Base-by-base conservation (phyloP, 208 protist species). In the Leishmania amazonensis region DNA sequence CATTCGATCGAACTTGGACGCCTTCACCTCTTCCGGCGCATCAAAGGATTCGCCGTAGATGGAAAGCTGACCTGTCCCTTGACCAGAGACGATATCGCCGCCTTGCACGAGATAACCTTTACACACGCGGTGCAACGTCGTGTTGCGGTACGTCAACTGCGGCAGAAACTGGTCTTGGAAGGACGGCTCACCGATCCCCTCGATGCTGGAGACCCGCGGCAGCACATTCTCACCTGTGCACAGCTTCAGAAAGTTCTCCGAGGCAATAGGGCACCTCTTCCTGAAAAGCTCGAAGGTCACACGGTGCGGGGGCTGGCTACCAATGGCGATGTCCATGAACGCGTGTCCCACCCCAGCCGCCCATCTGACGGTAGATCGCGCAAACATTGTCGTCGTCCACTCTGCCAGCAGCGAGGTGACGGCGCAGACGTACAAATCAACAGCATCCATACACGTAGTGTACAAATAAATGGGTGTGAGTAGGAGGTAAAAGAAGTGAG, bases 11-110 rank as follows among this genome's bases (percentile, higher is more conserved):
- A 96, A 96, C 87, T 92, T 94, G 42, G 97, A 95, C 53, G 84
- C 89, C 70, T 95, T 94, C 88, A 98, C 98, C 89, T 99, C 98
- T 75, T 99, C 97, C 62, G 89, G 90, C n/a, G 98, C 98, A 81
- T 98, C 94, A 76, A 95, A 97, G 45, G 88, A 96, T 40, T 96
- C 95, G 83, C 98, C 98, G 86, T 99, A 99, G 84, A 99, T 99
- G 68, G 96, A 99, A 54, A 99, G 90, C 77, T 99, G 98, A 77
- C 95, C 97, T 15, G 85, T 97, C 51, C 99, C 99, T 70, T 97
- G 88, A 67, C 79, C 90, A n/a, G 78, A 89, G 38, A 94, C 89
- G 76, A 97, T 83, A 74, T 98, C 95, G 8, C 95, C 95, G 31
- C 97, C 96, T 83, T 99, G 98, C 53, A 98, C 85, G 4, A 99